Conservation (phyloP, 371 early-diverging fungal species). For the Mortierella polycephala region DNA sequence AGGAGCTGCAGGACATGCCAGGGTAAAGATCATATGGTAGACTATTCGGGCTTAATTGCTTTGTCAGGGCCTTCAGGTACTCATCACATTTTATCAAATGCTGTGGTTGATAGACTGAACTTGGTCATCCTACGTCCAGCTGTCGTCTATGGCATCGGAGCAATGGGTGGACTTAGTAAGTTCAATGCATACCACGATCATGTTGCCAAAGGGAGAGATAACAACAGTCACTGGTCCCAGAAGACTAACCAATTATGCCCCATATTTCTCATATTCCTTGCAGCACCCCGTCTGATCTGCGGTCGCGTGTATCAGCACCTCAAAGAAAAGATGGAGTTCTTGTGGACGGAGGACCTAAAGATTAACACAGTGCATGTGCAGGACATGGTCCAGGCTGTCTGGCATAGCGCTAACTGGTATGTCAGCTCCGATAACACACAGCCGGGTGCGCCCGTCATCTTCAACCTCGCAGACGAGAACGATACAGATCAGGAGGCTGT, state of each 20-base stretch:
- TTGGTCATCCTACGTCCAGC: conserved; percentile 89
- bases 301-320: conserved; percentile 89
- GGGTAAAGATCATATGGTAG: conserved; percentile 10
- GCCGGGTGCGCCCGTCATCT: conserved; percentile 57
- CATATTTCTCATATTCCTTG: conserved; percentile 17
- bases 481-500: conserved; percentile 89
- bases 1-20: conserved; percentile 67
- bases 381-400: conserved; percentile 85
- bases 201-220: not conserved
- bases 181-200: not conserved
- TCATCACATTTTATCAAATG: conserved; percentile 2
- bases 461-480: conserved; percentile 83
- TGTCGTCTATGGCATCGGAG: conserved; percentile 90
- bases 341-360: conserved; percentile 91
- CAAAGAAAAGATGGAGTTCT: conserved; percentile 87
- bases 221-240: not conserved
- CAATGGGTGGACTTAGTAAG: conserved; percentile 81
- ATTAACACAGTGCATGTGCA: conserved; percentile 93
- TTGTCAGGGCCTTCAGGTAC: not conserved
- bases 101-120: conserved; percentile 64
- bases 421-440: conserved; percentile 54
- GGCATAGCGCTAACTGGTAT: conserved; percentile 76
- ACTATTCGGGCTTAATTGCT: not conserved
- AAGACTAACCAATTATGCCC: not conserved
- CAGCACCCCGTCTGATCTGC: conserved; percentile 90